Evolutionary conservation across 805 yeast species (phyloP), one percentile per base, ranked within the genome.

Genomic region (Aciculoconidium aculeatum): DNA sequence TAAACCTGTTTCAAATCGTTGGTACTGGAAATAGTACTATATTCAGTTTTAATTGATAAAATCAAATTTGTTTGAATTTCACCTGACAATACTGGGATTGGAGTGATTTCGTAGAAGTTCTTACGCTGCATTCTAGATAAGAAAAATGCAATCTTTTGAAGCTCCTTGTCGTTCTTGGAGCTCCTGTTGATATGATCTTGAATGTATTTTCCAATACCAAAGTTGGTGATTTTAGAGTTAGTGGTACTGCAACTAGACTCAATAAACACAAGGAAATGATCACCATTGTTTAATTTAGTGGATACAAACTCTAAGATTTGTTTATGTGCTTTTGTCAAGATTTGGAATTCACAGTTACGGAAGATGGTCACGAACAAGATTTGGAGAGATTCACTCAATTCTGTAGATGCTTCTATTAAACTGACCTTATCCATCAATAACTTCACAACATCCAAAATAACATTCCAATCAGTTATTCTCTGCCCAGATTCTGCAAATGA

Each of bases 401-500:
- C 32, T 26, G 17, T 27, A 14, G 17, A 30, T 30, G 21, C 21
- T 13, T n/a, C 36, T 6, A 26, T 24, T 12, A 31, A 28, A 6
- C 20, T 25, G 3, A 48, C 33, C 23, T 42, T 45, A 17, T 38
- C 35, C 7, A 56, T 27, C 16, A 65, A 37, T 4, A 31, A 27
- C 4, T 45, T 40, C 2, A 55, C 37, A 7, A 47, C 35, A 5
- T 35, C 25, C 9, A 55, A 32, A 2, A 64, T 26, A 3, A 41
- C 35, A 3, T 34, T 30, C 90, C 90, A 81, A 37, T 65, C 55
- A 1, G 63, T 45, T 3, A 80, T 66, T 44, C 77, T 79, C 36
- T 54, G 69, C 43, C 92, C 92, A 26, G 85, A 75, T 36, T 80
- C 88, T 3, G 83, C 76, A 52, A 78, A 82, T 0, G 67, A 49